phyloP scores from a whole-genome alignment of 768 basidiomycete genomes.

The Phanerochaete carnosa region DNA sequence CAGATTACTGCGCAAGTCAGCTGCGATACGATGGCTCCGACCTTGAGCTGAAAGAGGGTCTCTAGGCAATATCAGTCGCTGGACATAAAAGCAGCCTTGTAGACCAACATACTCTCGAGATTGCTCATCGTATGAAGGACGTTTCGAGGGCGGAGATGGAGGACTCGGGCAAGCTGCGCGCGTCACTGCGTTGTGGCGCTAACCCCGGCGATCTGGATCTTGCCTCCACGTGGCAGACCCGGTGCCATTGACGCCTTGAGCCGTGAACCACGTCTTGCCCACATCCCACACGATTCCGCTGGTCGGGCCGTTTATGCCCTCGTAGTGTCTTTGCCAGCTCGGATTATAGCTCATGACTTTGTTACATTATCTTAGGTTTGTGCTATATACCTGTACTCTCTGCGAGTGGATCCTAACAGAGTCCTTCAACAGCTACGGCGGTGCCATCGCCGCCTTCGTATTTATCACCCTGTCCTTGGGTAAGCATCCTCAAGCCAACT shows the following conservation, averaged over 20 bases:
- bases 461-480: slow-evolving; percentile 93
- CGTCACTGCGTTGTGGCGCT: not conserved
- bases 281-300: not conserved
- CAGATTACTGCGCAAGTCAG: not conserved
- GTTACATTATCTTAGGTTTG: slow-evolving; percentile 61
- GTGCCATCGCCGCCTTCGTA: slow-evolving; percentile 72
- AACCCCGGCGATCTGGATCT: not conserved
- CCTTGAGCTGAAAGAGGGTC: slow-evolving; percentile 98
- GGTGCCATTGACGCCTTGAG: not conserved
- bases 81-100: not conserved
- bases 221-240: not conserved
- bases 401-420: slow-evolving; percentile 5
- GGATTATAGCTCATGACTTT: slow-evolving; percentile 41
- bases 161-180: slow-evolving; percentile 2
- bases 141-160: not conserved
- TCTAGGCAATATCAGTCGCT: slow-evolving; percentile 52
- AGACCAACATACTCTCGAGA: slow-evolving; percentile 77
- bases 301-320: slow-evolving; percentile 7
- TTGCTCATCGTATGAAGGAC: slow-evolving; percentile 56
- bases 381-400: not conserved
- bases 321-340: slow-evolving; percentile 4
- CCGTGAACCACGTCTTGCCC: not conserved
- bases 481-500: slow-evolving; percentile 32
- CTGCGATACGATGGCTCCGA: slow-evolving; percentile 24
- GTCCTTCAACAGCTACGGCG: slow-evolving; percentile 55